phyloP scores from a whole-genome alignment of 2,329 filamentous ascomycete genomes.

The Ophioceras dolichostomum region DNA sequence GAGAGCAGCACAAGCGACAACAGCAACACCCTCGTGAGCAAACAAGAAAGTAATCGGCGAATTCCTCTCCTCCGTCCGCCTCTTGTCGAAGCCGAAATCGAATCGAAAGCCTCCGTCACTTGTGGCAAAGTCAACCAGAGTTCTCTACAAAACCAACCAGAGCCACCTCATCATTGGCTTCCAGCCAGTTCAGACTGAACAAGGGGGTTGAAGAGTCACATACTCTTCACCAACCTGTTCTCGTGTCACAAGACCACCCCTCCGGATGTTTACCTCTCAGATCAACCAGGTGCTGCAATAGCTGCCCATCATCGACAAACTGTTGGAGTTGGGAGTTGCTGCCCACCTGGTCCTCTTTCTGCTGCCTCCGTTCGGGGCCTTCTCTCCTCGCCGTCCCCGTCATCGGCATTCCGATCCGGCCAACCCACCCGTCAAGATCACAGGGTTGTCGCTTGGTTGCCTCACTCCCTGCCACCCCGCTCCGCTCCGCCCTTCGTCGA shows the following conservation, averaged over 20 bases:
- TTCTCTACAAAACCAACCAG: too few species aligned
- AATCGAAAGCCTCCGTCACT: too few species aligned
- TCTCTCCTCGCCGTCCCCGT: slow-evolving; percentile 1
- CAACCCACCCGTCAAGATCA: background rate
- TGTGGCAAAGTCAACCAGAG: too few species aligned
- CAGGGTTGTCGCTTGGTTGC: background rate
- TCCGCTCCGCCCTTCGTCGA: background rate
- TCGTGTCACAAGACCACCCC: slow-evolving; percentile 17
- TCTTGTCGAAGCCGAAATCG: too few species aligned
- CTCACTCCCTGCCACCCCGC: background rate
- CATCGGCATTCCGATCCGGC: slow-evolving; percentile 1
- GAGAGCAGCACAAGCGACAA: too few species aligned
- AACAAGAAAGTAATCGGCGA: too few species aligned
- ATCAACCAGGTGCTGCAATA: slow-evolving; percentile 24
- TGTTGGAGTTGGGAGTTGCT: slow-evolving; percentile 7
- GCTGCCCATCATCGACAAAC: slow-evolving; percentile 11
- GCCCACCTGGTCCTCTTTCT: slow-evolving; percentile 8
- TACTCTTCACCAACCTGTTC: slow-evolving; percentile 32
- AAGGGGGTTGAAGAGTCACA: slow-evolving; percentile 32
- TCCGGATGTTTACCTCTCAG: slow-evolving; percentile 27
- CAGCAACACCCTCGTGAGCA: too few species aligned
- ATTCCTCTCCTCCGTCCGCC: too few species aligned
- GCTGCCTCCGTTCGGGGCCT: slow-evolving; percentile 2
- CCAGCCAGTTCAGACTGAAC: too few species aligned
- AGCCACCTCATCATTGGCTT: too few species aligned